Evolutionary conservation across 2,329 filamentous ascomycete species (phyloP).

Genomic region (Monilinia laxa): DNA sequence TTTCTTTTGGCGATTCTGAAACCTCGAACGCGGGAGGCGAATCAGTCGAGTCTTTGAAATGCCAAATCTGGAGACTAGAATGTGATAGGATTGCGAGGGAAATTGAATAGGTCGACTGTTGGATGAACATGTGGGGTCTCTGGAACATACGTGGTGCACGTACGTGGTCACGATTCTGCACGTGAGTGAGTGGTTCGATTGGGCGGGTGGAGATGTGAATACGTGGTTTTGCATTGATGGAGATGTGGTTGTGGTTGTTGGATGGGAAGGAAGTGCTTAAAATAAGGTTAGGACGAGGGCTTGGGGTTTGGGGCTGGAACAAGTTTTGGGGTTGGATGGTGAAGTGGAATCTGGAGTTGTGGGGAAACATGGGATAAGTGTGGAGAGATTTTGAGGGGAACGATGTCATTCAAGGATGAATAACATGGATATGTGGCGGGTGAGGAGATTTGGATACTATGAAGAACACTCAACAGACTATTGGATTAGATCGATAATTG

Average conservation of each 20-base stretch:
- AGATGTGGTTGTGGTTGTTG: neutral
- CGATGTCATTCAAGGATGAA: neutral
- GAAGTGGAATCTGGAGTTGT: neutral
- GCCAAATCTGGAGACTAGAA: too few relatives aligned
- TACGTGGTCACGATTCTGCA: neutral
- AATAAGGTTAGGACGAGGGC: too few relatives aligned
- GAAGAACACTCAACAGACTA: neutral
- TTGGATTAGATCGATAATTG: neutral
- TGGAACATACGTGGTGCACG: neutral
- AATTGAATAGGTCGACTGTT: too few relatives aligned
- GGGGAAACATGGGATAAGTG: neutral
- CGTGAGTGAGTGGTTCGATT: neutral
- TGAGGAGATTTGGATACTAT: neutral
- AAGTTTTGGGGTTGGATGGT: neutral
- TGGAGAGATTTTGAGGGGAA: neutral
- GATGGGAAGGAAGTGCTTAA: neutral
- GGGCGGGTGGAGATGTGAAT: neutral
- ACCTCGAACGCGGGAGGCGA: too few relatives aligned
- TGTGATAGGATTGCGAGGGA: too few relatives aligned
- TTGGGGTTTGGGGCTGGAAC: neutral
- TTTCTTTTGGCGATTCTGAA: too few relatives aligned
- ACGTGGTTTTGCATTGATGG: neutral
- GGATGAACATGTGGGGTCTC: neutral
- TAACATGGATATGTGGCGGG: neutral
- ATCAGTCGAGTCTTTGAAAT: too few relatives aligned